A percentile compares a stretch with the other conserved stretches of the same genome.
Conservation (phyloP, 352 stramenopile genomes). For the Phytophthora citrophthora region DNA sequence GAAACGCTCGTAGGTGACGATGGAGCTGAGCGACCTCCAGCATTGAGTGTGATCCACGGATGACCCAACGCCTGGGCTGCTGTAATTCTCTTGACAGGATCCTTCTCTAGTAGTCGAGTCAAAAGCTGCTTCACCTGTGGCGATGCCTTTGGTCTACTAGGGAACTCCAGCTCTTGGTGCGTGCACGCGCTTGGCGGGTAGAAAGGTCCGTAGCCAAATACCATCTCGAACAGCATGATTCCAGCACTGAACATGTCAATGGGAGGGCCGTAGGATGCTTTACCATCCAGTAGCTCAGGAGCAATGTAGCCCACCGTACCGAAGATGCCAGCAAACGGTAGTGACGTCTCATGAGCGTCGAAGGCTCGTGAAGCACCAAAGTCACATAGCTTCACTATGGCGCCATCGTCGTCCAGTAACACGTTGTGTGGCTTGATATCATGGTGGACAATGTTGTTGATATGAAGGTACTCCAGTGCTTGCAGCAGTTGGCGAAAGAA, state of each 20-base stretch:
- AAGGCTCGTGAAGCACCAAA: conserved; percentile 86
- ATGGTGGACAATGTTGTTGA: conserved; percentile 87
- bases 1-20: conserved; percentile 29
- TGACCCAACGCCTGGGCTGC: conserved; percentile 83
- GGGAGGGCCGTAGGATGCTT: conserved; percentile 52
- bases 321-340: conserved; percentile 75
- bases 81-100: conserved; percentile 77
- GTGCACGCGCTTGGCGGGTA: conserved; percentile 76
- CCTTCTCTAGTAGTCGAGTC: conserved; percentile 62
- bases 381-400: conserved; percentile 77
- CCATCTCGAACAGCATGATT: conserved; percentile 79
- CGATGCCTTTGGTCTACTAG: conserved; percentile 41
- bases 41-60: conserved; percentile 73
- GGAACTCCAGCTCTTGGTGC: conserved; percentile 66
- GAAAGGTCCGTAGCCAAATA: conserved; percentile 75
- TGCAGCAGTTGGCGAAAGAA: conserved; percentile 68
- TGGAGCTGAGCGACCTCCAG: conserved; percentile 40
- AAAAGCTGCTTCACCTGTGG: conserved; percentile 74
- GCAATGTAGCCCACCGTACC: conserved; percentile 78
- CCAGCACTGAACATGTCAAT: conserved; percentile 84
- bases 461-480: conserved; percentile 72
- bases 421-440: conserved; percentile 92
- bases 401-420: conserved; percentile 56
- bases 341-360: conserved; percentile 45
- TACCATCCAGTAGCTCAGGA: conserved; percentile 64